These are phyloP conservation scores for Emericellopsis atlantica DNA, from an alignment of 2,329 filamentous ascomycete species.

Conservation along the genomic window DNA sequence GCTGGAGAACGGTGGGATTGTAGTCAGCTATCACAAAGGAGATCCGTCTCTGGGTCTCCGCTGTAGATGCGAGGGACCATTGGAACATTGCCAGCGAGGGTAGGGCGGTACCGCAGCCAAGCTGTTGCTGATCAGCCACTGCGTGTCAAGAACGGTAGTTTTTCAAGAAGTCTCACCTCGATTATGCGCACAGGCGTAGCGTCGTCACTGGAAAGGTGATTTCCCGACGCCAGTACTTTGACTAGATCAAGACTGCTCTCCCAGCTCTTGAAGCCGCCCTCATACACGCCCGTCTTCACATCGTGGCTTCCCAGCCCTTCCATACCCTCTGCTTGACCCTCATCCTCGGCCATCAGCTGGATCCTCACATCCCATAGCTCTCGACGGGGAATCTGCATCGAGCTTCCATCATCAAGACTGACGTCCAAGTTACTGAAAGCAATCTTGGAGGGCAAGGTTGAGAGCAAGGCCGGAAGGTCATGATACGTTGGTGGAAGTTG, in stretches of 20 bases:
- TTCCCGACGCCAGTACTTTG: constrained; percentile 43
- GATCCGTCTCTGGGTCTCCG: constrained; percentile 15
- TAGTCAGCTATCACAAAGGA: constrained; percentile 65
- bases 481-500: constrained; percentile 43
- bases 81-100: constrained; percentile 62
- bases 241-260: constrained; percentile 74
- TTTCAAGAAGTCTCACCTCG: constrained; percentile 31
- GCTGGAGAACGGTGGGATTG: constrained; percentile 63
- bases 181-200: constrained; percentile 29
- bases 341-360: constrained; percentile 67
- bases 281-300: constrained; percentile 71
- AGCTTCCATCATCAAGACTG: constrained; percentile 37
- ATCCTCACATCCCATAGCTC: constrained; percentile 74
- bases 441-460: constrained; percentile 57
- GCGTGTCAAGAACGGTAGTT: too few relatives aligned
- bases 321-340: constrained; percentile 26
- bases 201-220: constrained; percentile 15
- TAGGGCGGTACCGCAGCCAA: constrained; percentile 68
- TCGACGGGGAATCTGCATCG: constrained; percentile 50
- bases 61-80: constrained; percentile 27
- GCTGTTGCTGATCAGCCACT: constrained; percentile 23
- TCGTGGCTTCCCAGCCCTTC: constrained; percentile 54
- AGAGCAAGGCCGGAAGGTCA: constrained; percentile 35
- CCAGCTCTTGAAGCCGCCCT: constrained; percentile 85
- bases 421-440: constrained; percentile 53